A percentile compares a stretch with the other conserved stretches of the same genome.
phyloP scores from a whole-genome alignment of 495 filamentous ascomycete genomes.

The Cladorrhinum samala region DNA sequence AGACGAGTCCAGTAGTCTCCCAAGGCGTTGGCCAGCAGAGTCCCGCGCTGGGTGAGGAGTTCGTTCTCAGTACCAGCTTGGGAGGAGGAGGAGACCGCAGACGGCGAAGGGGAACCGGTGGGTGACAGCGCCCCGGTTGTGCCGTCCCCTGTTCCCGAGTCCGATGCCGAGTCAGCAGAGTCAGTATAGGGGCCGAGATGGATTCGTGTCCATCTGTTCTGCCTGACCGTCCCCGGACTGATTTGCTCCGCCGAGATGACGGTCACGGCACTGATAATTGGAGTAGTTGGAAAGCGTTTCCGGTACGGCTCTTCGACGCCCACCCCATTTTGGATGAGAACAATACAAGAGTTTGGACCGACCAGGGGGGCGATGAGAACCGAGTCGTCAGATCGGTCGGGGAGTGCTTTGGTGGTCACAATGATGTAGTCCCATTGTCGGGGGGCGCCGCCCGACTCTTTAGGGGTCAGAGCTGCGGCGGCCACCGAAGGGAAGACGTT shows the following conservation, averaged over 20 bases:
- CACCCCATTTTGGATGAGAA: conserved; percentile 66
- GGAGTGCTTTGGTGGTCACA: conserved; percentile 53
- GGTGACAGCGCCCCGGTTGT: conserved; percentile 11
- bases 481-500: conserved; percentile 41
- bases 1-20: conserved; percentile 33
- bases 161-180: conserved; percentile 8
- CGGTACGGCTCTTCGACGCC: conserved; percentile 62
- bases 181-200: conserved; percentile 50
- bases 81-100: conserved; percentile 21
- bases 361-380: conserved; percentile 46
- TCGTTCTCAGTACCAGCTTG: conserved; percentile 15
- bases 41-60: conserved; percentile 4
- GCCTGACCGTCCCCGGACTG: conserved; percentile 43
- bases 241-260: conserved; percentile 49
- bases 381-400: conserved; percentile 44
- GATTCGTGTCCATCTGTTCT: conserved; percentile 58
- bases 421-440: conserved; percentile 52
- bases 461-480: conserved; percentile 25
- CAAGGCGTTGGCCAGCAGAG: conserved; percentile 22
- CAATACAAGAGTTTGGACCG: conserved; percentile 44
- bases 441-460: conserved; percentile 3
- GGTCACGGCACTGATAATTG: conserved; percentile 57
- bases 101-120: neutral
- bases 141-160: conserved; percentile 3
- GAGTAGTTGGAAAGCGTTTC: conserved; percentile 44